These are phyloP conservation scores for Postia placenta DNA, from an alignment of 768 basidiomycete genomes.

Conservation along the genomic window DNA sequence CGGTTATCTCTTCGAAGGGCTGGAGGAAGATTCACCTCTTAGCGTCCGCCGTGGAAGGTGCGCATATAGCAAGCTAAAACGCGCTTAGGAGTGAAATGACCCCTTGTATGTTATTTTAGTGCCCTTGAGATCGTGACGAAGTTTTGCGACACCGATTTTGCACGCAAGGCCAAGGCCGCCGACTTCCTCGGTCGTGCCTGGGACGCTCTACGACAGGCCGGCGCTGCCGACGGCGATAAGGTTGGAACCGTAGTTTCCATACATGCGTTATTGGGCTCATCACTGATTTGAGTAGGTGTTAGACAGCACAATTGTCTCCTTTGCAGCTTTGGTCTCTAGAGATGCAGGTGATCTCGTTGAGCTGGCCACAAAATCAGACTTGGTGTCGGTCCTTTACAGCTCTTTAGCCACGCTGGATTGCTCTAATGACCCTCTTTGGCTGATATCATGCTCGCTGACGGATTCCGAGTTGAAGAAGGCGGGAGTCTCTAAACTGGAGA, in stretches of 20 bases:
- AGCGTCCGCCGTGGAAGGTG: conserved; percentile 67
- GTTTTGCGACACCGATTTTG: conserved; percentile 66
- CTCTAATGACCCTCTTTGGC: conserved; percentile 45
- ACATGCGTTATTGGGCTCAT: not conserved
- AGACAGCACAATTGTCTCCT: conserved; percentile 57
- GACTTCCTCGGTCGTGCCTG: conserved; percentile 69
- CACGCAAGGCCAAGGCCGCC: conserved; percentile 72
- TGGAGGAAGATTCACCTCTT: conserved; percentile 45
- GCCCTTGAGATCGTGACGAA: conserved; percentile 74
- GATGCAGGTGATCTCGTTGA: conserved; percentile 52
- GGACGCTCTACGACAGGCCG: conserved; percentile 55
- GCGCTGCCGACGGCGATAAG: conserved; percentile 57
- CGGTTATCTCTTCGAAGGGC: conserved; percentile 80
- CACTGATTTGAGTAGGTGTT: conserved; percentile 39
- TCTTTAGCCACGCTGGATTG: conserved; percentile 17
- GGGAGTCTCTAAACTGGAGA: conserved; percentile 56
- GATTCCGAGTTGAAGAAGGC: conserved; percentile 43
- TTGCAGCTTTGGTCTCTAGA: conserved; percentile 55
- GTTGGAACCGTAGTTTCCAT: conserved; percentile 30
- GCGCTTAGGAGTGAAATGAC: not conserved
- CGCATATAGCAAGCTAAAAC: conserved; percentile 9
- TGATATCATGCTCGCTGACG: conserved; percentile 27
- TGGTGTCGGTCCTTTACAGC: conserved; percentile 21
- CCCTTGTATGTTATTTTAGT: conserved; percentile 29
- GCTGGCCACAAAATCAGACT: conserved; percentile 34